Evolutionary conservation across 2,329 filamentous ascomycete genomes (phyloP).

Genomic region (Niveomyces coronatus): DNA sequence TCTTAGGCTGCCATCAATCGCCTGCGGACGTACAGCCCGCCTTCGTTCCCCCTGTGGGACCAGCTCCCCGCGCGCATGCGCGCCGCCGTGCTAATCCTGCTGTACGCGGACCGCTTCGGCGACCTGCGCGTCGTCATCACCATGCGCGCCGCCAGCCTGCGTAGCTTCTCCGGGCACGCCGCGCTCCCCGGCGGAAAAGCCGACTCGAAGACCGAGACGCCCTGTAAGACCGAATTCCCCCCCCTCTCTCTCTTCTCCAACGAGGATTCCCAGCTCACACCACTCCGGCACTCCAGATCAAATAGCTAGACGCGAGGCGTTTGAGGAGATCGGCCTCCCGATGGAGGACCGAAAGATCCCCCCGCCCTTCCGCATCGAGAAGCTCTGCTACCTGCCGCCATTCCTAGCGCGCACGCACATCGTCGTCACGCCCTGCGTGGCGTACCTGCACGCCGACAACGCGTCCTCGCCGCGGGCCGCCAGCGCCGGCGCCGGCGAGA

Average conservation of each 20-base stretch:
- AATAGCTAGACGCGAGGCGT: conserved; percentile 81
- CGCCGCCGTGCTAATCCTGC: conserved; percentile 77
- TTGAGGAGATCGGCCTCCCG: conserved; percentile 87
- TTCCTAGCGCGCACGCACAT: conserved; percentile 64
- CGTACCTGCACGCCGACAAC: conserved; percentile 62
- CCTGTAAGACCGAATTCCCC: conserved; percentile 33
- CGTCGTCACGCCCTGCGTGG: conserved; percentile 65
- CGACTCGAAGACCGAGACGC: conserved; percentile 46
- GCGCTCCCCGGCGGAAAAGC: conserved; percentile 75
- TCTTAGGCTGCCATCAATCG: conserved; percentile 47
- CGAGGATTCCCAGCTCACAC: neutral
- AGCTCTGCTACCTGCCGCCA: conserved; percentile 74
- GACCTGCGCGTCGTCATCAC: conserved; percentile 65
- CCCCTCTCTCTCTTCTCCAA: neutral
- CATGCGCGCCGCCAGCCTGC: conserved; percentile 52
- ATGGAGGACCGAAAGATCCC: conserved; percentile 59
- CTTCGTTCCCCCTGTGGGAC: conserved; percentile 52
- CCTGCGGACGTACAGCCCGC: conserved; percentile 49
- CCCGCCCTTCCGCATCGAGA: conserved; percentile 71
- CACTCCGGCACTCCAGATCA: conserved; percentile 41
- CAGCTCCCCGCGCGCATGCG: conserved; percentile 52
- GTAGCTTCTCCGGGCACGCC: conserved; percentile 72
- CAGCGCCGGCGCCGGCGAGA: conserved; percentile 48
- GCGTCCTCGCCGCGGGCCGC: conserved; percentile 24
- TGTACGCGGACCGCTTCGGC: conserved; percentile 76